Base-by-base conservation (phyloP, 2,329 filamentous ascomycete genomes). In the Beauveria varroae region DNA sequence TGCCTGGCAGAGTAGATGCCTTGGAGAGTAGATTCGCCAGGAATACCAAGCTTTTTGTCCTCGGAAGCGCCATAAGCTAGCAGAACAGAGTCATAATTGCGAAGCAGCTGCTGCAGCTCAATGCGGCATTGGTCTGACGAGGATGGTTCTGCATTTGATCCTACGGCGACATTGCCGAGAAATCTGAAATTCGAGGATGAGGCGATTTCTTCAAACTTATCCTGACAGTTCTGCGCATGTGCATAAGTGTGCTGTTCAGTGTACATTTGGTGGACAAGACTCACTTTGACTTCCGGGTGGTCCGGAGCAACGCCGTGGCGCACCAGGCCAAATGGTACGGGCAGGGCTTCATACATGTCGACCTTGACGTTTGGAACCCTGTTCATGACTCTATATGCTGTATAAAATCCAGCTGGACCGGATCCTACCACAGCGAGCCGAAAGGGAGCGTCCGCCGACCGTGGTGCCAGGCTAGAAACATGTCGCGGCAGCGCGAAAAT, bases 271-370 rank as follows among this genome's bases (percentile, higher is more conserved):
- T n/a, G 40, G 44, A 24, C 30, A 16, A 14, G 54, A 61, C 75
- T 63, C 77, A 95, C 91, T 85, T 99, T 99, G 67, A 99, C 95
- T 77, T 99, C 93, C 0, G 95, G 93, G 75, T 99, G 95, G 72
- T 99, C 95, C 5, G 95, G 95, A n/a, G 95, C 96, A 62, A 99
- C 95, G 9, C 95, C 95, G 70, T 95, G 96, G 60, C 95, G 83
- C 55, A 96, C 93, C 60, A 99, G 81, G 1, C 95, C 95, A 71
- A 91, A 99, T 0, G 95, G 95, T 4, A 96, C 92, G 0, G 95
- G 95, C 44, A 98, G 77, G 30, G 91, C 86, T 75, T 99, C 95
- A 71, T 96, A 99, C 93, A 99, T 98, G 74, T 98, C 93, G 24
- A 99, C 83, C 56, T 84, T 81, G 0, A 88, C 86, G 70, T 87